Evolutionary conservation across 2,329 filamentous ascomycete species (phyloP).

Genomic region (Alternaria sp.): DNA sequence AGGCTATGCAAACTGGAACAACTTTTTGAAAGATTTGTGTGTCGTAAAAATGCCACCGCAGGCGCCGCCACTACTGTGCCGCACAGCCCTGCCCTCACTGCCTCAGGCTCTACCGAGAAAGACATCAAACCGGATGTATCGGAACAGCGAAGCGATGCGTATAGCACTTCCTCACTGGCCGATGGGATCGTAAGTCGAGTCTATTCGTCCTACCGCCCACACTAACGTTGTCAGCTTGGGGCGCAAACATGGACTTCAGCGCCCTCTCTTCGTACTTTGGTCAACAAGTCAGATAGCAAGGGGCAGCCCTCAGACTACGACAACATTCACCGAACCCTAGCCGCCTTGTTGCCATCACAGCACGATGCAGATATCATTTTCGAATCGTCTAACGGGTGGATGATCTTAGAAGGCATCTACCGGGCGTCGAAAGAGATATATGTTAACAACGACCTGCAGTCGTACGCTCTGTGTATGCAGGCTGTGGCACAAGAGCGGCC

Average conservation of each 20-base stretch:
- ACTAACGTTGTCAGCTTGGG: conserved; percentile 32
- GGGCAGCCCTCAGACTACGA: conserved; percentile 18
- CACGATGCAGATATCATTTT: conserved; percentile 46
- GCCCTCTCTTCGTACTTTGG: conserved; percentile 34
- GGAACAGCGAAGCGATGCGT: conserved; percentile 27
- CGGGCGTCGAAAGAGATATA: conserved; percentile 38
- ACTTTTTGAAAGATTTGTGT: conserved; percentile 45
- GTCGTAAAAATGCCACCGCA: conserved; percentile 32
- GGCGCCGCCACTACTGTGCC: conserved; percentile 14
- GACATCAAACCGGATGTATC: conserved; percentile 26
- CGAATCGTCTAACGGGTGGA: conserved; percentile 46
- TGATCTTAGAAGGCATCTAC: conserved; percentile 39
- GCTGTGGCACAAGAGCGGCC: conserved; percentile 34
- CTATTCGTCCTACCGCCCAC: not conserved
- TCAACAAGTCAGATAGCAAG: conserved; percentile 19
- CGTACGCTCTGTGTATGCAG: conserved; percentile 43
- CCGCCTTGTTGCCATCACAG: conserved; percentile 42
- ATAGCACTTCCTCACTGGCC: conserved; percentile 37
- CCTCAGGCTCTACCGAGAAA: conserved; percentile 26
- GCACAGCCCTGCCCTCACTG: conserved; percentile 28
- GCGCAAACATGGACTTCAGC: conserved; percentile 41
- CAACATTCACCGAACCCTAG: conserved; percentile 26
- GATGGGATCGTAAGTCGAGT: conserved; percentile 37
- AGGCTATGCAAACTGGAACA: conserved; percentile 44
- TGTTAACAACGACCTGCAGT: conserved; percentile 37